Evolutionary conservation across 2,329 filamentous ascomycete genomes (phyloP).

Genomic region (Aspergillus hortae): DNA sequence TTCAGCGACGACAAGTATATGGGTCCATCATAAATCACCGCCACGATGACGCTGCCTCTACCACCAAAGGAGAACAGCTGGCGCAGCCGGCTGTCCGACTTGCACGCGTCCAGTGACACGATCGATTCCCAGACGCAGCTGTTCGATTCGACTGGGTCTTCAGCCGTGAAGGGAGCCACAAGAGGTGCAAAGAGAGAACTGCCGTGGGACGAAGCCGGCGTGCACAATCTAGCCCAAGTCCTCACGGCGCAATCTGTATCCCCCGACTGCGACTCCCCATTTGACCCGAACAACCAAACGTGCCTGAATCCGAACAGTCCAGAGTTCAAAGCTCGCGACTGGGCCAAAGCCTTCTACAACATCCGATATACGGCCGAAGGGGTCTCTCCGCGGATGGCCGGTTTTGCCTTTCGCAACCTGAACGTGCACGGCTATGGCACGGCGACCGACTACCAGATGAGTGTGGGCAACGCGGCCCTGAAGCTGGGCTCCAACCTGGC

Average conservation of each 20-base stretch:
- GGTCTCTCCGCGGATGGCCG: background rate
- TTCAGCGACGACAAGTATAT: too few relatives aligned
- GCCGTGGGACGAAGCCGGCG: background rate
- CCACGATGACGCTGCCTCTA: background rate
- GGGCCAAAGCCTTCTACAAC: slow-evolving; percentile 6
- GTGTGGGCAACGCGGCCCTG: slow-evolving; percentile 7
- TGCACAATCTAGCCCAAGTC: background rate
- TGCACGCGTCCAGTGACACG: background rate
- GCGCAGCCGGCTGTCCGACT: background rate
- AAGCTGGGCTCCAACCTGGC: background rate
- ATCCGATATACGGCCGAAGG: slow-evolving; percentile 1
- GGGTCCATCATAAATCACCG: background rate
- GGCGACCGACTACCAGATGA: slow-evolving; percentile 9
- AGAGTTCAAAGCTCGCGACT: slow-evolving; percentile 1
- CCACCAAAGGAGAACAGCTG: background rate
- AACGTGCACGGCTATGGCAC: slow-evolving; percentile 7
- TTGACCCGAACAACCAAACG: background rate
- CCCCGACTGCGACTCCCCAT: background rate
- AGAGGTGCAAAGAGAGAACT: background rate
- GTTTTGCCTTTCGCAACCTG: slow-evolving; percentile 1
- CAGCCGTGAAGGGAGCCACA: background rate
- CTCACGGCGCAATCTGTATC: background rate
- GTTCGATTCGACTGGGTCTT: background rate
- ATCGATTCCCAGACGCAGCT: background rate
- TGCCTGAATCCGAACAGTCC: background rate